Evolutionary conservation across 2,329 filamentous ascomycete species (phyloP).

Genomic region (Pestalotiopsis sp.): DNA sequence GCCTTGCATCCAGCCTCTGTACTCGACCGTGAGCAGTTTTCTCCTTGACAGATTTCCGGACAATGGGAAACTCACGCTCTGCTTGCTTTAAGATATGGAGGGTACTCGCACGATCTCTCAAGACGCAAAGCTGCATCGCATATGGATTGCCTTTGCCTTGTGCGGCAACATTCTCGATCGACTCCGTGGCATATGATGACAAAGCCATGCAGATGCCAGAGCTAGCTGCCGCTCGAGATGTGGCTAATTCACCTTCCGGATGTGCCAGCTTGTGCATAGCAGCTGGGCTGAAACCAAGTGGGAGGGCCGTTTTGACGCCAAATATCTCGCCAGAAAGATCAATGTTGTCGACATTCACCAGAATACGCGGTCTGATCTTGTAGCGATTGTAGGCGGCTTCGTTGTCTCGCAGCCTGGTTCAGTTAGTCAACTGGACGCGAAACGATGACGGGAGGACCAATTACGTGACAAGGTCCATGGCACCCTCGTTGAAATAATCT

Average conservation of each 20-base stretch:
- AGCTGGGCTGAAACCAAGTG: constrained; percentile 55
- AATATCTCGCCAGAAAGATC: constrained; percentile 46
- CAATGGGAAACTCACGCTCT: constrained; percentile 35
- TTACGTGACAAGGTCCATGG: constrained; percentile 21
- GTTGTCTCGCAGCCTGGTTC: constrained; percentile 47
- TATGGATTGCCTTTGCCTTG: constrained; percentile 43
- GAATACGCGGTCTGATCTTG: constrained; percentile 47
- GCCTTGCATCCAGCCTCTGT: constrained; percentile 52
- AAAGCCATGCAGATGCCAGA: constrained; percentile 48
- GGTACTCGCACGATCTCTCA: constrained; percentile 48
- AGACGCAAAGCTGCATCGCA: constrained; percentile 56
- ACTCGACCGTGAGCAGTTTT: not conserved
- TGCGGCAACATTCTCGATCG: constrained; percentile 47
- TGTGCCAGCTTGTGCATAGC: constrained; percentile 57
- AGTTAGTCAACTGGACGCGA: not conserved
- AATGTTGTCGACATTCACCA: constrained; percentile 40
- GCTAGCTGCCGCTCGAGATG: constrained; percentile 46
- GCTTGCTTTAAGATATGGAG: constrained; percentile 42
- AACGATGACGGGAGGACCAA: not conserved
- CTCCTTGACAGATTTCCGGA: not conserved
- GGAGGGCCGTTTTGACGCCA: constrained; percentile 46
- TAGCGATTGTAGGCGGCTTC: constrained; percentile 53
- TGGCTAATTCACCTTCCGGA: constrained; percentile 52
- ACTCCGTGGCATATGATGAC: constrained; percentile 47
- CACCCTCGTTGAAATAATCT: constrained; percentile 17